A percentile compares a stretch with the other conserved stretches of the same genome.
Evolutionary conservation across 2,329 filamentous ascomycete species (phyloP).

Genomic region (Berkeleyomyces basicola): DNA sequence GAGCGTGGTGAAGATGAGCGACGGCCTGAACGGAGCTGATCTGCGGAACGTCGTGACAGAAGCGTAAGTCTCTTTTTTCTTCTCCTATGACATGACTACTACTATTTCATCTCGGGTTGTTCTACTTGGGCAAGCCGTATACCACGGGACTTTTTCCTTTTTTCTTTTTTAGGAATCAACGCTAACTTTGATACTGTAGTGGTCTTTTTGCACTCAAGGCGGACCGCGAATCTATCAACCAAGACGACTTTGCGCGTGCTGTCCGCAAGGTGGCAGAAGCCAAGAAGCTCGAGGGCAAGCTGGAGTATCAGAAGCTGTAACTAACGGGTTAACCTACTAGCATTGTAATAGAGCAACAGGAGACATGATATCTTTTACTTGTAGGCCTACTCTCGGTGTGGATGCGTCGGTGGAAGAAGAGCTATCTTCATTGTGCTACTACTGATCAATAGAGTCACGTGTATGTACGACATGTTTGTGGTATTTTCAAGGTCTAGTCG

Average conservation of each 20-base stretch:
- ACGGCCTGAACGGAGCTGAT: constrained; percentile 94
- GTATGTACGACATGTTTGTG: no score
- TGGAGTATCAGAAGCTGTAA: constrained; percentile 93
- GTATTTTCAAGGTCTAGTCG: background rate
- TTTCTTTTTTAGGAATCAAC: constrained; percentile 15
- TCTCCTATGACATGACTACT: background rate
- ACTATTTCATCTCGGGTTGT: background rate
- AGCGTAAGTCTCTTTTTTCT: constrained; percentile 54
- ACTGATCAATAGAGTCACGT: background rate
- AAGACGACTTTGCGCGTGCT: constrained; percentile 98
- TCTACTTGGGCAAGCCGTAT: background rate
- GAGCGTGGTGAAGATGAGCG: constrained; percentile 99
- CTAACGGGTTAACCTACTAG: background rate
- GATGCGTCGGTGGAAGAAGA: background rate
- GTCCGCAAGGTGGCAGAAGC: constrained; percentile 92
- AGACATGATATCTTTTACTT: background rate
- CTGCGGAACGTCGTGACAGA: constrained; percentile 95
- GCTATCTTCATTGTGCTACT: background rate
- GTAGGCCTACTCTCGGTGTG: background rate
- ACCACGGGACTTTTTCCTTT: background rate
- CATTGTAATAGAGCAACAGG: background rate
- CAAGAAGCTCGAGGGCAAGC: constrained; percentile 96
- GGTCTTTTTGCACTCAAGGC: constrained; percentile 97
- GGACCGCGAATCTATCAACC: constrained; percentile 87
- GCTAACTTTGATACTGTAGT: constrained; percentile 29